Evolutionary conservation across 2,329 filamentous ascomycete species (phyloP), one percentile per base, ranked within the genome.

Genomic region (Aspergillus vadensis): DNA sequence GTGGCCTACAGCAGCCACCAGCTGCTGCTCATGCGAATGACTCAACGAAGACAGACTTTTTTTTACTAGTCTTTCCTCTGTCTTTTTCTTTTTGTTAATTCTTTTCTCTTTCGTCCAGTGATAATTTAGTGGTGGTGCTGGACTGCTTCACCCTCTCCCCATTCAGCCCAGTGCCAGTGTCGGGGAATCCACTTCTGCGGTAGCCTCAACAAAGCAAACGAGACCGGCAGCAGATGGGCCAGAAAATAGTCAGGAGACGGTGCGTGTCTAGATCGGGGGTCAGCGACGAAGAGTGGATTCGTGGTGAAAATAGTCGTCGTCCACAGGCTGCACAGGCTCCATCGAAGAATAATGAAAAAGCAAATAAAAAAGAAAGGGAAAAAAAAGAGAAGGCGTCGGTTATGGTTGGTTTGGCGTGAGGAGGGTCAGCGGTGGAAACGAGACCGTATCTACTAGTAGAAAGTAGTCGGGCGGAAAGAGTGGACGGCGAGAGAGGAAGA

Each of bases 301-400:
- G 57, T 65, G 62, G 63, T 67, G 59, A 63, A 25, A 53, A 36
- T 64, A 67, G 44, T 59, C 36, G 57, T 63, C 58, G 63, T 67
- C 66, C 66, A 65, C 66, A 66, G 67, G 64, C 66, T 67, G 71
- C 71, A 70, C 61, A 63, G 65, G 72, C 72, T 74, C 72, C 72
- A 74, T 74, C 72, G 71, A 74, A 72, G 65, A 59, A 36, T 6
- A 36, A 36, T 36, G 32, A 36, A 36, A 36, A 36, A 36, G 1
- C 1, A 36, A 36, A 12, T 4, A 32, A 15, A 36, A 14, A 36
- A 12, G 32, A 36, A 36, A 32, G 10, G 10, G 10, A 14, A 36
- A 14, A 10, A 32, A 36, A 36, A 36, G 43, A 55, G 32, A 56
- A 58, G 58, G 30, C 32, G 56, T 41, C 38, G 32, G 51, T 23